Conservation (phyloP, 108 stramenopile genomes). For the Fistulifera pelliculosa region DNA sequence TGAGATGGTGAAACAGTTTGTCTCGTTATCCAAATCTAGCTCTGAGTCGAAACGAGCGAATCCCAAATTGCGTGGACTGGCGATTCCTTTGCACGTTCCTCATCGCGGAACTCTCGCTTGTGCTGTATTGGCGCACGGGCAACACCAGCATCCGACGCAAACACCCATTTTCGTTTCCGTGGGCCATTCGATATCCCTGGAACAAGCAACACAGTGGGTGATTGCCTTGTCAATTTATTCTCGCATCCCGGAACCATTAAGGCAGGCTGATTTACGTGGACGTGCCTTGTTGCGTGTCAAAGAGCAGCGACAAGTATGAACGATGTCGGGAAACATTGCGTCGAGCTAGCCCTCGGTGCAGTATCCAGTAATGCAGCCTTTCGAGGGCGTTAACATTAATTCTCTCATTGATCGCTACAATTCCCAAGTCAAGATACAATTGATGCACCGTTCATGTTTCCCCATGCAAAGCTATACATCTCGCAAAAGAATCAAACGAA, state of each 20-base stretch:
- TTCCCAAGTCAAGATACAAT: too few relatives aligned
- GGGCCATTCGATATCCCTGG: conserved; percentile 42
- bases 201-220: conserved; percentile 30
- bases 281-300: conserved; percentile 34
- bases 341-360: too few relatives aligned
- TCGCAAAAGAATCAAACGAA: too few relatives aligned
- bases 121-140: conserved; percentile 57
- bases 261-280: conserved; percentile 56
- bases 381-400: too few relatives aligned
- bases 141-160: conserved; percentile 11
- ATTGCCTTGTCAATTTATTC: conserved; percentile 19
- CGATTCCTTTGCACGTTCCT: conserved; percentile 25
- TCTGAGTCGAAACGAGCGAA: conserved; percentile 16
- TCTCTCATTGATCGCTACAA: too few relatives aligned
- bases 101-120: conserved; percentile 21
- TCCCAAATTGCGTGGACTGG: conserved; percentile 26
- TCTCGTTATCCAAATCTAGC: conserved; percentile 7
- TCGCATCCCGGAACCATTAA: conserved; percentile 68
- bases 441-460: too few relatives aligned
- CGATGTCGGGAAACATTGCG: too few relatives aligned
- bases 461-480: too few relatives aligned
- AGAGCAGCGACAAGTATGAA: background rate
- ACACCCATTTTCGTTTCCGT: conserved; percentile 60
- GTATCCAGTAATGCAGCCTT: too few relatives aligned
- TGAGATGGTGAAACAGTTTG: too few relatives aligned